Base-by-base conservation (phyloP, 2,329 filamentous ascomycete species). In the Ampelomyces quisqualis region DNA sequence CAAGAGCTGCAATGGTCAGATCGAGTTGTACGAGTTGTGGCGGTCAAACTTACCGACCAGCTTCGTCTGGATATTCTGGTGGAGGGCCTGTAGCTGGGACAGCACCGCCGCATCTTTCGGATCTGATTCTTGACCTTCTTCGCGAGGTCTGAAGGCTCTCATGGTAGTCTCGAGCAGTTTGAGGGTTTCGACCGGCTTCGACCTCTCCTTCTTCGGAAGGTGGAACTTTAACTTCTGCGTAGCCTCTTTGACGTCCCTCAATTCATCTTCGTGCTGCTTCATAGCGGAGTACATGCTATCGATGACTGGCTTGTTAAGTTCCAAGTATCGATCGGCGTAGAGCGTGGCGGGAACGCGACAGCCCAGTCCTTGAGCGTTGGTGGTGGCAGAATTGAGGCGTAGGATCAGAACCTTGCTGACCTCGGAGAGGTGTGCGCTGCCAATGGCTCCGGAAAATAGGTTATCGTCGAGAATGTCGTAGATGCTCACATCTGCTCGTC, bases 271-370 rank as follows among this genome's bases (percentile, higher is more conserved):
- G 31, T 58, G 60, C 20, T 64, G 45, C 15, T 56, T 57, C 40
- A 69, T 69, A 14, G 71, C 54, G 17, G 55, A 47, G n/a, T 77
- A 73, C 42, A 81, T 72, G 7, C 71, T 67, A 29, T 70, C 70
- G 11, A 77, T 72, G 7, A 71, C 55, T 2, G 70, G 69, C 40
- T 72, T 69, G 43, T 77, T 78, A 46, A 72, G 67, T 34, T 77
- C 70, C 31, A 82, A 67, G 57, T 84, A 85, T 31, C 80, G 74
- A 62, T 84, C 81, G 4, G 77, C 72, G 49, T 80, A 81, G 54
- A 81, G 74, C 2, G 71, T 68, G 2, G 73, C 58, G 3, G 80
- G 79, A 13, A 82, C 70, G 5, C 74, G 74, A 29, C 82, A 65
- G 21, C 64, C 64, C 20, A 72, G 55, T 53, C 68, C 40, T 54